Evolutionary conservation across 805 yeast genomes (phyloP).

Genomic region (Isabelozyma rhagii): DNA sequence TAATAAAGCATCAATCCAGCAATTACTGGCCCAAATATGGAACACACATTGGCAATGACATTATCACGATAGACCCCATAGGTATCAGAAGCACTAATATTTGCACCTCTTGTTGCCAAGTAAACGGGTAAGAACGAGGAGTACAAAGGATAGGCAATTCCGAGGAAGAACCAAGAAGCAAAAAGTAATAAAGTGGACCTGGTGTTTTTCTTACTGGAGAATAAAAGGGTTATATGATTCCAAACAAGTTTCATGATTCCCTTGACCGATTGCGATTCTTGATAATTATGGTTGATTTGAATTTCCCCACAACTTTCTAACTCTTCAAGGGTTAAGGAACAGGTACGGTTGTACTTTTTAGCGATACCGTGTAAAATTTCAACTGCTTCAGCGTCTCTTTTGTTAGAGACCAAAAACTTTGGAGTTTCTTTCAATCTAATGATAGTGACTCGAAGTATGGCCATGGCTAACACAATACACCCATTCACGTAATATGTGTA

Average conservation of each 20-base stretch:
- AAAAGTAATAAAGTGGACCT: conserved; percentile 37
- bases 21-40: conserved; percentile 52
- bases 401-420: conserved; percentile 51
- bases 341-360: conserved; percentile 41
- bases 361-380: conserved; percentile 43
- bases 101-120: conserved; percentile 50
- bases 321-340: conserved; percentile 45
- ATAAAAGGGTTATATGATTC: conserved; percentile 42
- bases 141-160: conserved; percentile 53
- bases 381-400: conserved; percentile 50
- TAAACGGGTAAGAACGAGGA: conserved; percentile 52
- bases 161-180: conserved; percentile 53
- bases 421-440: conserved; percentile 52
- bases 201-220: conserved; percentile 39
- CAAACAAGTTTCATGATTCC: conserved; percentile 16
- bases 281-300: conserved; percentile 15
- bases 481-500: conserved; percentile 49
- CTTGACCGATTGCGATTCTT: conserved; percentile 15
- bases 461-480: conserved; percentile 45
- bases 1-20: conserved; percentile 39
- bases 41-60: conserved; percentile 43
- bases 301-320: conserved; percentile 43
- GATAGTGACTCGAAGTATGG: conserved; percentile 27
- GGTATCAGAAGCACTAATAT: conserved; percentile 36
- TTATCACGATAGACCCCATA: conserved; percentile 47